Conservation (phyloP, 495 filamentous ascomycete species). For the Xylaria longipes region DNA sequence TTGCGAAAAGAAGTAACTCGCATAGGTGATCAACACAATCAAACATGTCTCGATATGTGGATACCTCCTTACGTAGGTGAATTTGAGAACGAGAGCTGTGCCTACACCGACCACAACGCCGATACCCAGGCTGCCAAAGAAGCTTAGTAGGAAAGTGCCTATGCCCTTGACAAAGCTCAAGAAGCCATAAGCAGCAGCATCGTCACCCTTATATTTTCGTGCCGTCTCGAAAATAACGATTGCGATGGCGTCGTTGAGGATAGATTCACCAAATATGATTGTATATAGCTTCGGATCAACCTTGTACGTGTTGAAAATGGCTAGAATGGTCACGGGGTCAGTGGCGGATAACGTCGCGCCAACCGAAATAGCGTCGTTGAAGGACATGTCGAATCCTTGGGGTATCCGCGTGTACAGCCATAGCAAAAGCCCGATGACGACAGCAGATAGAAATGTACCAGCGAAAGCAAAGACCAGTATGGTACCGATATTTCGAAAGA, state of each 20-base stretch:
- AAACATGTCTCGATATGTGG: conserved; percentile 97
- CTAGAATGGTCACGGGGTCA: conserved; percentile 95
- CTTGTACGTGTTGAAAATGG: conserved; percentile 99
- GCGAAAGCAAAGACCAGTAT: conserved; percentile 99
- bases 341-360: conserved; percentile 96
- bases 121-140: conserved; percentile 91
- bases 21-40: conserved; percentile 91
- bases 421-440: conserved; percentile 86
- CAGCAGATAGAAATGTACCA: conserved; percentile 94
- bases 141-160: conserved; percentile 92
- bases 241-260: conserved; percentile 96
- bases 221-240: conserved; percentile 99
- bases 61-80: conserved; percentile 87
- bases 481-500: conserved; percentile 97
- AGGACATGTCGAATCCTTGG: conserved; percentile 79
- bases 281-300: conserved; percentile 98
- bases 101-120: conserved; percentile 85
- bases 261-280: conserved; percentile 97
- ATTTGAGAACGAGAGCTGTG: conserved; percentile 88
- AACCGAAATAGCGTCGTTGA: conserved; percentile 93
- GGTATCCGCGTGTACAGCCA: conserved; percentile 89
- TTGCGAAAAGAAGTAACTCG: conserved; percentile 96
- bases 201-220: conserved; percentile 77
- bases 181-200: conserved; percentile 67
- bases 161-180: conserved; percentile 85